Base-by-base conservation (phyloP, 2,329 filamentous ascomycete species). In the Aspergillus quadricinctus region DNA sequence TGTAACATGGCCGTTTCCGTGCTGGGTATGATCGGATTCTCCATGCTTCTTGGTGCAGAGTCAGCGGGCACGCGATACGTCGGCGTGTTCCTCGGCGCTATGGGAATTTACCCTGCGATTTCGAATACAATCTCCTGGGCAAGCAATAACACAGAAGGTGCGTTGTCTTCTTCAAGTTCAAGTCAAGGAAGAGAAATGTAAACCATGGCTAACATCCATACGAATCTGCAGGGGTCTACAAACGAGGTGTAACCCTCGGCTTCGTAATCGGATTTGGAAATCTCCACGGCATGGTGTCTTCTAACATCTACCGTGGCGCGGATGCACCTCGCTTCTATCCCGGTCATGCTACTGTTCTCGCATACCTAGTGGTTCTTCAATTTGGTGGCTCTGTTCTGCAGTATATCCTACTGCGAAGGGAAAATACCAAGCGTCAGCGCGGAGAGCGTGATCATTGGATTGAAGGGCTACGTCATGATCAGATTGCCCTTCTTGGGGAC, bases 191-290 rank as follows among this genome's bases (percentile, higher is more conserved):
- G n/a, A n/a, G n/a, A n/a, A n/a, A n/a, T n/a, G n/a, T n/a, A n/a
- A n/a, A n/a, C n/a, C 3, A 40, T 4, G 6, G n/a, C 4, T 5
- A 9, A 9, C 37, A 14, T 8, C 37, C n/a, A 14, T 9, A 40
- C 37, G n/a, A 4, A n/a, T n/a, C n/a, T 50, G n/a, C n/a, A 74
- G 73, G 92, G 11, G 89, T 93, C 2, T 96, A 96, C 76, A 96
- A 96, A 78, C 85, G 92, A 35, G 92, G 92, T 40, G 88, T 96
- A n/a, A 90, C 90, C 0, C 76, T 97, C 0, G 92, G 92, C 0
- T 86, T 96, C 61, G 88, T 96, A 52, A 95, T 97, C 58, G 92
- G 88, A 23, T 96, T 90, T 90, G 92, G 92, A 29, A 96, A 97
- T 69, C 77, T 97, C 48, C 96, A 95, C 69, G 92, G 92, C 40